A percentile compares a stretch with the other conserved stretches of the same genome.
Conservation (phyloP, 1,139 yeast genomes). For the Geotrichum reessii region DNA sequence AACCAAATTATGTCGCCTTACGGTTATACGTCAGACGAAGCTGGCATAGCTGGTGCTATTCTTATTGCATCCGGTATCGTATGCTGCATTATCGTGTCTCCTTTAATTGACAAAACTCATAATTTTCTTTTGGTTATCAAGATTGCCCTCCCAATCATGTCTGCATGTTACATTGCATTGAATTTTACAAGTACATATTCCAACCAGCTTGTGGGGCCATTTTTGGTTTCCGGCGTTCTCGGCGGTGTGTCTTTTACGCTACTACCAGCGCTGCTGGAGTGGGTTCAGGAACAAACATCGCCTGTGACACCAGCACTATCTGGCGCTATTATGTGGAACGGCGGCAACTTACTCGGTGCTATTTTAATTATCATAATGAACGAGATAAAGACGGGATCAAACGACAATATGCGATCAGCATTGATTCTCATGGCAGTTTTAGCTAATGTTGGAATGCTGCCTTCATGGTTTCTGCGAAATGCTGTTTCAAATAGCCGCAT, state of each 20-base stretch:
- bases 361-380: conserved; percentile 35
- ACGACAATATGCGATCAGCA: conserved; percentile 32
- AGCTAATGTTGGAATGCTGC: conserved; percentile 29
- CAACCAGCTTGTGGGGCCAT: conserved; percentile 32
- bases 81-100: conserved; percentile 33
- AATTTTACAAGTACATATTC: conserved; percentile 31
- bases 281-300: conserved; percentile 36
- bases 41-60: conserved; percentile 36
- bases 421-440: conserved; percentile 35
- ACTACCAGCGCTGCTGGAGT: conserved; percentile 35
- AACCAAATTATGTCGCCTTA: conserved; percentile 36
- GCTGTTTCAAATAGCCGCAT: conserved; percentile 23
- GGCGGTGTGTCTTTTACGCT: conserved; percentile 36
- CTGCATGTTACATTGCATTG: conserved; percentile 33
- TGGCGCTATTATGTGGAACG: conserved; percentile 34
- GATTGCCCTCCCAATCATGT: conserved; percentile 32
- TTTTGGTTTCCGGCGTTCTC: conserved; percentile 33
- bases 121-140: conserved; percentile 27
- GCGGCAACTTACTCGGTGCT: conserved; percentile 36
- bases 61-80: conserved; percentile 34
- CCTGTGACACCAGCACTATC: conserved; percentile 36
- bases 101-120: conserved; percentile 33
- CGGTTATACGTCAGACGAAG: conserved; percentile 34
- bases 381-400: conserved; percentile 29
- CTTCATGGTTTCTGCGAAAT: conserved; percentile 23